Conservation (phyloP, 495 filamentous ascomycete species). For the Neurospora sp. region DNA sequence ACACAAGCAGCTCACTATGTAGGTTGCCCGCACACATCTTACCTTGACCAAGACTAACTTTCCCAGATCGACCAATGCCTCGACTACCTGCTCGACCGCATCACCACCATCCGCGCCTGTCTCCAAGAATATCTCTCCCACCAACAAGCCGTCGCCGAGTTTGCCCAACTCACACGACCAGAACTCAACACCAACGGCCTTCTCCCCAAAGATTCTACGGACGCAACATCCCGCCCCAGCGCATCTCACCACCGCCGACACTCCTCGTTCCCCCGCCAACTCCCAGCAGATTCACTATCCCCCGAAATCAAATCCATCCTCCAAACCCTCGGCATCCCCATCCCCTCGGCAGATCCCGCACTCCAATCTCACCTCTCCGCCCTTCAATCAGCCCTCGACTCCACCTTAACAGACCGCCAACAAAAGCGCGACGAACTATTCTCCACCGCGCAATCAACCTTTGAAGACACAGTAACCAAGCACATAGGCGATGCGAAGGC, state of each 20-base stretch:
- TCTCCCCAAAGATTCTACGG: neutral
- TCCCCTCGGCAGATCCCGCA: neutral
- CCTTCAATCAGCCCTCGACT: slow-evolving; percentile 1
- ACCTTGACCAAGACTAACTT: slow-evolving; percentile 2
- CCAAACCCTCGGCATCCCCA: neutral
- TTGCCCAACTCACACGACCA: slow-evolving; percentile 17
- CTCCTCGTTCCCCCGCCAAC: neutral
- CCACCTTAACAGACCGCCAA: slow-evolving; percentile 21
- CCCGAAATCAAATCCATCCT: neutral
- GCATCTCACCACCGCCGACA: slow-evolving; percentile 11
- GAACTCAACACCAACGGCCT: slow-evolving; percentile 11
- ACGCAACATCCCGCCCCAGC: neutral
- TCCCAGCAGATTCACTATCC: neutral
- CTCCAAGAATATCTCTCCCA: slow-evolving; percentile 21
- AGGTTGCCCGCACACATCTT: slow-evolving; percentile 1
- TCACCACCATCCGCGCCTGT: slow-evolving; percentile 14
- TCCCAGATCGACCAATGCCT: slow-evolving; percentile 29
- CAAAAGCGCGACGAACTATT: slow-evolving; percentile 27
- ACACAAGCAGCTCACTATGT: slow-evolving; percentile 33
- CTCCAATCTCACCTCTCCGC: neutral
- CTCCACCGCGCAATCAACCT: slow-evolving; percentile 26
- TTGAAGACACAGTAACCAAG: slow-evolving; percentile 23
- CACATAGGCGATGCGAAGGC: slow-evolving; percentile 30
- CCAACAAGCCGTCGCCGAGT: slow-evolving; percentile 17
- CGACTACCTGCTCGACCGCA: slow-evolving; percentile 27